Percentiles rank a stretch among this genome's conserved stretches.
phyloP scores from a whole-genome alignment of 2,329 filamentous ascomycete species.

The Trichoderma atroviride region DNA sequence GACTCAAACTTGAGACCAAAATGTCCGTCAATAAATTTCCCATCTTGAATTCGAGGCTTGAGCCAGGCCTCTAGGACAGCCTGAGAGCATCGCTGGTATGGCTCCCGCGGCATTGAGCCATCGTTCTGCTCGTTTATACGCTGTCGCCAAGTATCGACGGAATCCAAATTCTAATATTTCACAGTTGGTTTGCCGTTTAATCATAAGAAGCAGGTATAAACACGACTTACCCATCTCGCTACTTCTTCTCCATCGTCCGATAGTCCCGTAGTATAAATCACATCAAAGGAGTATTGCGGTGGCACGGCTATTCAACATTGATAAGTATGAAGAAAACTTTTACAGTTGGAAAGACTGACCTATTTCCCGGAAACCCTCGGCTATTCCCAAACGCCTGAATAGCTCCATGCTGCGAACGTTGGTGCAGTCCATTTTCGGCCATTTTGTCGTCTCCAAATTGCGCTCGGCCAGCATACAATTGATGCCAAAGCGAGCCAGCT shows the following conservation, averaged over 20 bases:
- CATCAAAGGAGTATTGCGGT: constrained; percentile 5
- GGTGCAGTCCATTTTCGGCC: constrained; percentile 22
- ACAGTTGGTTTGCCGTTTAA: neutral
- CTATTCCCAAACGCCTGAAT: neutral
- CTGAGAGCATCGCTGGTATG: constrained; percentile 21
- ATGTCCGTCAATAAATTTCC: constrained; percentile 1
- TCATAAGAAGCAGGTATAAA: neutral
- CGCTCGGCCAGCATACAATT: constrained; percentile 15
- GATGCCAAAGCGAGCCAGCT: constrained; percentile 6
- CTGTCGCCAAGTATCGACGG: neutral
- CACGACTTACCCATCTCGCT: constrained; percentile 7
- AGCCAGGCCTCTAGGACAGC: constrained; percentile 14
- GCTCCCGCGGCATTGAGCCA: constrained; percentile 1
- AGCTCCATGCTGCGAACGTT: constrained; percentile 19
- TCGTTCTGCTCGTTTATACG: constrained; percentile 9
- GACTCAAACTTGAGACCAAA: constrained; percentile 21
- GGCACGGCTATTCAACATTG: neutral
- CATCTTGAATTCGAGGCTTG: constrained; percentile 8
- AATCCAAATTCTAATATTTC: neutral
- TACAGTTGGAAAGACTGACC: neutral
- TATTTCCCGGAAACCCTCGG: constrained; percentile 9
- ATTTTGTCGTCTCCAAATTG: constrained; percentile 20
- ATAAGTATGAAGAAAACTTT: neutral
- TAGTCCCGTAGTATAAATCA: neutral
- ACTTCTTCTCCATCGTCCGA: constrained; percentile 3